phyloP scores from a whole-genome alignment of 257 asterid genomes.

The Dorcoceras hygrometricum region DNA sequence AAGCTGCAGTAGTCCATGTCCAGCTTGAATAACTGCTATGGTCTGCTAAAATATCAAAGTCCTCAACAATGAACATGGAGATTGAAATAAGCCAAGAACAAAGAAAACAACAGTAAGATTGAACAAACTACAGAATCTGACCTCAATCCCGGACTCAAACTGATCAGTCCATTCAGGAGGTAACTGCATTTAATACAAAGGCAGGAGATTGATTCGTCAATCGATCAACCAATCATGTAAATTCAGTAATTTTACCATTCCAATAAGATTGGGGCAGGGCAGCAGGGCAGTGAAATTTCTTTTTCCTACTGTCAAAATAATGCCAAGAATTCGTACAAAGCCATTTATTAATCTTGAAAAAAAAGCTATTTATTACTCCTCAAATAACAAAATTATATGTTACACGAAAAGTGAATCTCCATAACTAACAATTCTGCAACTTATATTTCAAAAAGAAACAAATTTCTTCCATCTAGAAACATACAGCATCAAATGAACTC shows the following conservation, averaged over 20 bases:
- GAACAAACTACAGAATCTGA: slow-evolving; percentile 23
- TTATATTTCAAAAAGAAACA: slow-evolving; percentile 27
- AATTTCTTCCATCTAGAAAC: slow-evolving; percentile 23
- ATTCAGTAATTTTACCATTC: slow-evolving; percentile 28
- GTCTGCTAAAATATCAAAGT: slow-evolving; percentile 47
- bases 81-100: not conserved
- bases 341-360: too few species aligned
- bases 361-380: too few species aligned
- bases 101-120: slow-evolving; percentile 4
- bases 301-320: slow-evolving; percentile 21
- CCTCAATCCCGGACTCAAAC: slow-evolving; percentile 99
- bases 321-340: slow-evolving; percentile 28
- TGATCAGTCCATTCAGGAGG: slow-evolving; percentile 98
- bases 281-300: slow-evolving; percentile 34
- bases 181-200: slow-evolving; percentile 54
- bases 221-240: slow-evolving; percentile 38
- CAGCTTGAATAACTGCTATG: slow-evolving; percentile 99
- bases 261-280: slow-evolving; percentile 49
- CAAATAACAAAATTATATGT: too few species aligned
- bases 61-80: not conserved
- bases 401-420: slow-evolving; percentile 23
- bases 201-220: not conserved
- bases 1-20: slow-evolving; percentile 92
- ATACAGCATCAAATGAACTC: slow-evolving; percentile 99
- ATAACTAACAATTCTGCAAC: slow-evolving; percentile 28